Percentiles rank a stretch among this genome's conserved stretches.
Evolutionary conservation across 129 eudicot species (phyloP).

Genomic region (Gnaphalium uliginosum): DNA sequence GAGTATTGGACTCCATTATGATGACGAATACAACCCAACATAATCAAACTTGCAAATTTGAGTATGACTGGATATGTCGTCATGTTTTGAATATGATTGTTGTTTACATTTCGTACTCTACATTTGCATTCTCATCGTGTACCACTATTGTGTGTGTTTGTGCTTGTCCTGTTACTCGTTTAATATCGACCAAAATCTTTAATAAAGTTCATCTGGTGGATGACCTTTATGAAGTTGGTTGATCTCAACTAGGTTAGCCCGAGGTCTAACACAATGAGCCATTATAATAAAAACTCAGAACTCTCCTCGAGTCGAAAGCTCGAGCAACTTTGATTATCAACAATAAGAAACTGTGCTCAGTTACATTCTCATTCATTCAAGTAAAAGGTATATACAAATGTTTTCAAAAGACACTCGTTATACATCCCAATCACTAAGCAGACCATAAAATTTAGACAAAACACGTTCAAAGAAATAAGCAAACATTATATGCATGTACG

Average conservation of each 20-base stretch:
- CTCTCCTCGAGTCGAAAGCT: background rate
- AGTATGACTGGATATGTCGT: conserved; percentile 18
- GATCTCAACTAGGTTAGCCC: background rate
- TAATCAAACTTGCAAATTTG: background rate
- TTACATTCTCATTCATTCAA: background rate
- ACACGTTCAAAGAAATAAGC: background rate
- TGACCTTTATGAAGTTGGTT: background rate
- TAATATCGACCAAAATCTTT: background rate
- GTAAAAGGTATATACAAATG: background rate
- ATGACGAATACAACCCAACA: conserved; percentile 15
- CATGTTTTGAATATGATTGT: conserved; percentile 29
- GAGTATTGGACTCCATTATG: conserved; percentile 26
- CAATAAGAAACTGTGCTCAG: background rate
- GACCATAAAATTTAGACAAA: background rate
- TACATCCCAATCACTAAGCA: background rate
- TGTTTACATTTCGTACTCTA: background rate
- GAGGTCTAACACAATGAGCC: too few species aligned
- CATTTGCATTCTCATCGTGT: background rate
- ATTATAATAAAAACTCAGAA: too few species aligned
- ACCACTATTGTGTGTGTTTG: background rate
- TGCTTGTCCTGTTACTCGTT: background rate
- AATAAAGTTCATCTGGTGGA: too few species aligned
- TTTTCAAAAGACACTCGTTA: background rate
- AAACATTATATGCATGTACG: conserved; percentile 1
- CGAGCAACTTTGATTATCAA: background rate